Percentiles rank a stretch among this genome's conserved stretches.
phyloP scores from a whole-genome alignment of 2,329 filamentous ascomycete species.

The Conoideocrella luteorostrata region DNA sequence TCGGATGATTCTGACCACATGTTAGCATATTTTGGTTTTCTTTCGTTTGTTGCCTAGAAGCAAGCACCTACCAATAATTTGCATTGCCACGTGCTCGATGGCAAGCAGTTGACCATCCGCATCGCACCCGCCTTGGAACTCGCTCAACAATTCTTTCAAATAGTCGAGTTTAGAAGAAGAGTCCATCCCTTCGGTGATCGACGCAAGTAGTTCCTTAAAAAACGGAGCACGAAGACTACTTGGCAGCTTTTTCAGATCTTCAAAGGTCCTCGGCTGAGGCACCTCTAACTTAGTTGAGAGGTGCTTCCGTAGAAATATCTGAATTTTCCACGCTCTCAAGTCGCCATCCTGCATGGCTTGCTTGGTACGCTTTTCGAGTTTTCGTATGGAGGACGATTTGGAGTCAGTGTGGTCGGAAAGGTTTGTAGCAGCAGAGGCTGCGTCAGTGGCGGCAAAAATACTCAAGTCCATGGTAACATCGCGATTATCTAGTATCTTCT shows the following conservation, averaged over 20 bases:
- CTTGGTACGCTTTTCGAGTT: conserved; percentile 29
- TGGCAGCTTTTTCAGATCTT: conserved; percentile 21
- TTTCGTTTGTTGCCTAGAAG: background rate
- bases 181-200: conserved; percentile 27
- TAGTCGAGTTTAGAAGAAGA: conserved; percentile 29
- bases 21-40: conserved; percentile 12
- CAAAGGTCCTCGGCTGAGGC: conserved; percentile 27
- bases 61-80: conserved; percentile 29
- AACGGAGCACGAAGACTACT: conserved; percentile 23
- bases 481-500: conserved; percentile 21
- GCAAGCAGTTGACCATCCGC: conserved; percentile 37
- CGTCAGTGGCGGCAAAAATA: conserved; percentile 28
- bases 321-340: conserved; percentile 38
- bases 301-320: conserved; percentile 35
- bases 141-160: conserved; percentile 29
- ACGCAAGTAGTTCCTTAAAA: conserved; percentile 24
- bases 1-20: conserved; percentile 22
- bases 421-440: conserved; percentile 17
- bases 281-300: conserved; percentile 25
- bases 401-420: conserved; percentile 16
- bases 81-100: conserved; percentile 34
- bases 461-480: conserved; percentile 17
- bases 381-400: conserved; percentile 25
- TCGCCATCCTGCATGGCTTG: conserved; percentile 28
- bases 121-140: conserved; percentile 22